Percentiles rank a stretch among this genome's conserved stretches.
phyloP scores from a whole-genome alignment of 805 yeast species.

The Jamesozyma gamospora region DNA sequence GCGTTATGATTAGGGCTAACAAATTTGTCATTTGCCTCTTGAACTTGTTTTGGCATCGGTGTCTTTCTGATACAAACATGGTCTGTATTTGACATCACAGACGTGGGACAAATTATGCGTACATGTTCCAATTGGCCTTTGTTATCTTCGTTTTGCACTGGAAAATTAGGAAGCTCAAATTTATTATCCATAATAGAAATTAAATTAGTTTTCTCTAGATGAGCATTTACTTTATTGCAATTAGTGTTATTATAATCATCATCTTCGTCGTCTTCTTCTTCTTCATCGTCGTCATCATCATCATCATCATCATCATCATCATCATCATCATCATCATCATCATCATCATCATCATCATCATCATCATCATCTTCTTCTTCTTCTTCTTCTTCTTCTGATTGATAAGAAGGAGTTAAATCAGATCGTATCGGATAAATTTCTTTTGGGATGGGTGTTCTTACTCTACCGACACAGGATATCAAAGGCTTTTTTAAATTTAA shows the following conservation, averaged over 20 bases:
- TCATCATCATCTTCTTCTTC: slow-evolving; percentile 2
- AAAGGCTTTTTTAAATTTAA: no score
- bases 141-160: neutral
- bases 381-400: neutral
- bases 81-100: slow-evolving; percentile 1
- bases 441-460: slow-evolving; percentile 10
- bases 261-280: neutral
- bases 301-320: slow-evolving; percentile 7
- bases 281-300: slow-evolving; percentile 5
- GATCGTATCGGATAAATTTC: neutral
- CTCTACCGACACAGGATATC: slow-evolving; percentile 3
- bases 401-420: slow-evolving; percentile 1
- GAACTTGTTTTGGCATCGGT: slow-evolving; percentile 7
- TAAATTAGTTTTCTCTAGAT: neutral
- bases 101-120: slow-evolving; percentile 6
- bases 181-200: neutral
- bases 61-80: slow-evolving; percentile 8
- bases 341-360: slow-evolving; percentile 7
- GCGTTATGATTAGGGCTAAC: neutral
- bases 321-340: slow-evolving; percentile 2
- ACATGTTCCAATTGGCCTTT: slow-evolving; percentile 3
- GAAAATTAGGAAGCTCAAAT: neutral
- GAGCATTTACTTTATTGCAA: slow-evolving; percentile 4
- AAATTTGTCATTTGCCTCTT: neutral
- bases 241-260: slow-evolving; percentile 6